Evolutionary conservation across 2,329 filamentous ascomycete genomes (phyloP).

Genomic region (Stachybotrys chartarum): DNA sequence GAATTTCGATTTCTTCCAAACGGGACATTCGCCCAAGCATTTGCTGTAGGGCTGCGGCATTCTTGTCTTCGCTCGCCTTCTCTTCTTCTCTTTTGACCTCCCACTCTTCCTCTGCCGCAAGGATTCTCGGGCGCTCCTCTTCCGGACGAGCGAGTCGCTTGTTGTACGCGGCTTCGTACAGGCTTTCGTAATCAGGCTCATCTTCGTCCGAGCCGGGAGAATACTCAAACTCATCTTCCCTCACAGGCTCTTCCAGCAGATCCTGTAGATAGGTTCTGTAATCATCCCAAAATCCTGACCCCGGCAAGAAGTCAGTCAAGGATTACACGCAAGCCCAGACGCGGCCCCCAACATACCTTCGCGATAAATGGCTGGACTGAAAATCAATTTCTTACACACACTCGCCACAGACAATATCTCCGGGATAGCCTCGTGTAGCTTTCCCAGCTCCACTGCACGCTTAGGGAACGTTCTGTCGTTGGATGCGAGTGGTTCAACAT

Average conservation of each 20-base stretch:
- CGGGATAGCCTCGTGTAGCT: not conserved
- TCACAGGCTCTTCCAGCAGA: not conserved
- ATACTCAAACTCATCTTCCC: not conserved
- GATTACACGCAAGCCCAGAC: not conserved
- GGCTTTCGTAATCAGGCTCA: not conserved
- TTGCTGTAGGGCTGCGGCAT: not conserved
- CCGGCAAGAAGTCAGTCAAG: not conserved
- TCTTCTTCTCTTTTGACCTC: not conserved
- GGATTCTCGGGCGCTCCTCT: not conserved
- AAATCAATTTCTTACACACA: not conserved
- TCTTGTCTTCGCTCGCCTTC: not conserved
- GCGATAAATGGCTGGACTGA: not conserved
- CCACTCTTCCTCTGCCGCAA: not conserved
- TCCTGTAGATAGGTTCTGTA: not conserved
- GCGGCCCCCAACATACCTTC: not conserved
- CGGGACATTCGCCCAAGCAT: not conserved
- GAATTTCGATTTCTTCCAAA: not conserved
- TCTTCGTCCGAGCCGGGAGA: not conserved
- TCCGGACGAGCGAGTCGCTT: not conserved
- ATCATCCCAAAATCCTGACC: not conserved
- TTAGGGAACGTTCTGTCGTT: not conserved
- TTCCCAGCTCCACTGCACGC: not conserved
- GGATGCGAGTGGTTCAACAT: not conserved
- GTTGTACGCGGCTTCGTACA: not conserved
- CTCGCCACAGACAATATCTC: not conserved